These are phyloP conservation scores for Heritiera fomes DNA, from an alignment of 345 rosid genomes.

Conservation along the genomic window DNA sequence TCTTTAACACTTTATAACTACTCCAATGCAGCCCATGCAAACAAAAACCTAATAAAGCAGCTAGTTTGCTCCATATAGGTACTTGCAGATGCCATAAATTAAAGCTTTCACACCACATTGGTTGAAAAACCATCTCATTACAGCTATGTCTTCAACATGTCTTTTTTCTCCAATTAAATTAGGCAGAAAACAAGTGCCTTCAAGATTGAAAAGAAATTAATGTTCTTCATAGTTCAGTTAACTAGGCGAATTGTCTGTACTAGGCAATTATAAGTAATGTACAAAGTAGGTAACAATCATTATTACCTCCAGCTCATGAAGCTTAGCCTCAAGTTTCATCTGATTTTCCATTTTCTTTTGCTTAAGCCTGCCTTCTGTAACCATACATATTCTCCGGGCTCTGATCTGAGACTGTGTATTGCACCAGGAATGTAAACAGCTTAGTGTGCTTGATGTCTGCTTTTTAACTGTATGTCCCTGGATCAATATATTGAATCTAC, in stretches of 20 bases:
- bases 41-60: neutral
- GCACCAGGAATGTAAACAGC: slow-evolving; percentile 72
- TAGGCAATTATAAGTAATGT: neutral
- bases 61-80: neutral
- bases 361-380: slow-evolving; percentile 61
- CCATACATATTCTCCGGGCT: slow-evolving; percentile 70
- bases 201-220: neutral
- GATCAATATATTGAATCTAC: slow-evolving; percentile 58
- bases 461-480: slow-evolving; percentile 50
- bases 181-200: neutral
- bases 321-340: slow-evolving; percentile 74
- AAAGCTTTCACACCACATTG: neutral
- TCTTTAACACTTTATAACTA: neutral
- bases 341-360: slow-evolving; percentile 71
- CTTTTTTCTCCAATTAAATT: neutral
- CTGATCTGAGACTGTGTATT: slow-evolving; percentile 62
- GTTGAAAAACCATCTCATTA: neutral
- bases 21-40: neutral
- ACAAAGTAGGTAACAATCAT: neutral
- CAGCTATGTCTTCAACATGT: too few relatives aligned
- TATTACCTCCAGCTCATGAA: slow-evolving; percentile 67
- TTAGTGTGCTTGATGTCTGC: slow-evolving; percentile 57
- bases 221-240: too few relatives aligned
- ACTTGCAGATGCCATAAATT: too few relatives aligned
- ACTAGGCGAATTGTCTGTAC: neutral